Base-by-base conservation (phyloP, 169 alveolate genomes). In the Eimeria maxima region DNA sequence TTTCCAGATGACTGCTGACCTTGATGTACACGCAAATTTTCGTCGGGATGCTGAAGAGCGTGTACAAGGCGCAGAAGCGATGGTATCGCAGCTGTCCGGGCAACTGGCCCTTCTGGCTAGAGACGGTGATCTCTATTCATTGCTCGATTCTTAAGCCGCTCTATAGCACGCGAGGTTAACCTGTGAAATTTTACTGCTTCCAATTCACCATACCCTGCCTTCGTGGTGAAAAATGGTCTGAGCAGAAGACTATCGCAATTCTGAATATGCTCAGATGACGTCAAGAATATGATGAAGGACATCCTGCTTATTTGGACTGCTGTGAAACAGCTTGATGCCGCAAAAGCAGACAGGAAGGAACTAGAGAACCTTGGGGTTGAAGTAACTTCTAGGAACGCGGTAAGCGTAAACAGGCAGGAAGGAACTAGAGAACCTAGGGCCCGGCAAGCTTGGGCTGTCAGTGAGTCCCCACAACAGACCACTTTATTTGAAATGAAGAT, bases 341-440 rank as follows among this genome's bases (percentile, higher is more conserved):
- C 95, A 38, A 94, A 94, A 83, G 96, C 96, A 24, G 96, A 94
- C 55, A 94, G 90, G 93, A 86, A 69, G 57, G 96, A 94, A 44
- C 86, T 94, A 8, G 96, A 94, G 33, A 45, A 84, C 29, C 67
- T 84, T 14, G 96, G 94, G 10, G n/a, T 42, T 38, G 95, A 84
- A 57, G 71, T 84, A 45, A 33, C 71, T 7, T 45, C 87, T 14
- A 83, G 67, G 69, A 91, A 53, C 67, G 83, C 87, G 95, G 96
- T 84, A 55, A 33, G 22, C 8, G 11, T 80, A 42, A 7, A 7
- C 42, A 24, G 96, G 86, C 55, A 94, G 90, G 93, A 86, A 69
- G 57, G 96, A 94, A 29, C 86, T 94, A 8, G 96, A 94, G 33
- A 45, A 84, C 29, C 67, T 84, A 24, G 96, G 94, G 10, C 38